A percentile compares a stretch with the other conserved stretches of the same genome.
These are phyloP conservation scores for Komagataella phaffii DNA, from an alignment of 805 yeast species.

Conservation along the genomic window DNA sequence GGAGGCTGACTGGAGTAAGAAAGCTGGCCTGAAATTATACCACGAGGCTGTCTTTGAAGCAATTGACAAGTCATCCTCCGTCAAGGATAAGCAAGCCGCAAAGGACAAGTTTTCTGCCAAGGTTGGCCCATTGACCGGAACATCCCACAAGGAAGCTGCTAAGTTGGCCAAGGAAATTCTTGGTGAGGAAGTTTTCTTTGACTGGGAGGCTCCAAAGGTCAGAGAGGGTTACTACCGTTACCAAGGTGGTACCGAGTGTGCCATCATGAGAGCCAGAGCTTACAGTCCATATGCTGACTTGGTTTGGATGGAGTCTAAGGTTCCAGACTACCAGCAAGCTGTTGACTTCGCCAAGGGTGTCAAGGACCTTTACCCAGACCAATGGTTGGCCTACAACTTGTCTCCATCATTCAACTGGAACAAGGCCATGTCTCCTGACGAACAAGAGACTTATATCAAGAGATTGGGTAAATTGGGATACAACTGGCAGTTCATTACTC, in stretches of 20 bases:
- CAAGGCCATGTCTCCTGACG: constrained; percentile 75
- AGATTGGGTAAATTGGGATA: constrained; percentile 82
- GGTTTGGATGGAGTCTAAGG: constrained; percentile 97
- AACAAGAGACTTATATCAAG: constrained; percentile 82
- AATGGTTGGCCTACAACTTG: constrained; percentile 94
- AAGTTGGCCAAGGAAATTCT: constrained; percentile 58
- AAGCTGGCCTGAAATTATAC: constrained; percentile 80
- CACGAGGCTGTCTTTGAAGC: constrained; percentile 84
- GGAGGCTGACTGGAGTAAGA: constrained; percentile 71
- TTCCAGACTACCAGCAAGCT: constrained; percentile 90
- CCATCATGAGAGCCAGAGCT: constrained; percentile 92
- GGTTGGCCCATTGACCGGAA: constrained; percentile 64
- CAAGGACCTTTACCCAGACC: constrained; percentile 63
- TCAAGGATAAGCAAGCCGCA: constrained; percentile 46
- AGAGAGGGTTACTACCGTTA: constrained; percentile 96
- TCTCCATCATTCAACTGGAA: constrained; percentile 98
- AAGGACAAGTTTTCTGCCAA: constrained; percentile 50
- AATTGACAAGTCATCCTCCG: constrained; percentile 40
- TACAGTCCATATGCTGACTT: constrained; percentile 91
- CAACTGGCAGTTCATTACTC: constrained; percentile 95
- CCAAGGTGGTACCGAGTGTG: constrained; percentile 94
- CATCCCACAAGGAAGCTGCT: constrained; percentile 72
- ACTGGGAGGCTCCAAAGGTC: constrained; percentile 93
- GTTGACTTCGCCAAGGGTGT: constrained; percentile 92
- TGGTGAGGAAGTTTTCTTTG: constrained; percentile 76